phyloP scores from a whole-genome alignment of 805 yeast genomes.

The Ogataea naganishii region DNA sequence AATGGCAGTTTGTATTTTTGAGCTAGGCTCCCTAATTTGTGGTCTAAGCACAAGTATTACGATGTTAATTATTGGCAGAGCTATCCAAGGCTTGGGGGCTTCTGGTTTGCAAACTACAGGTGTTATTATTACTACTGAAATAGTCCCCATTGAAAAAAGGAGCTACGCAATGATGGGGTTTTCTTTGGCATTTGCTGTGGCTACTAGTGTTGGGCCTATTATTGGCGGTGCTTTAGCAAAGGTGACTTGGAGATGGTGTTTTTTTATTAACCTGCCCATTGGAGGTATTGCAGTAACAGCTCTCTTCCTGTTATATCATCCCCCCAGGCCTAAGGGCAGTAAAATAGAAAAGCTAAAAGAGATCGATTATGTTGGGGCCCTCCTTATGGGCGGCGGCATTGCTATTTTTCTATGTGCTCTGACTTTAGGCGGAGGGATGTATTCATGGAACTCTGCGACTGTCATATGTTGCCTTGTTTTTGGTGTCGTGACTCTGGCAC shows the following conservation, averaged over 20 bases:
- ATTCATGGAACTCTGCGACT: conserved; percentile 46
- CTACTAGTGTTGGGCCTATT: conserved; percentile 53
- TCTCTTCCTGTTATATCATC: conserved; percentile 33
- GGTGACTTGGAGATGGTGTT: conserved; percentile 70
- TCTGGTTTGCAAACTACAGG: conserved; percentile 56
- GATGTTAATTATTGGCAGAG: conserved; percentile 63
- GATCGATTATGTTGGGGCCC: conserved; percentile 43
- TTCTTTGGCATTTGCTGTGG: conserved; percentile 36
- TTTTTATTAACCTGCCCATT: conserved; percentile 57
- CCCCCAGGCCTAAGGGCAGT: conserved; percentile 35
- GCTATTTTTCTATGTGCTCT: conserved; percentile 42
- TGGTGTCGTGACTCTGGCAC: conserved; percentile 29
- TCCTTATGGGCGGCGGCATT: conserved; percentile 31
- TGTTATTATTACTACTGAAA: conserved; percentile 48
- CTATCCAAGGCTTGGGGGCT: conserved; percentile 63
- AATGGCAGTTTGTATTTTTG: conserved; percentile 43
- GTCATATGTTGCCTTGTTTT: conserved; percentile 39
- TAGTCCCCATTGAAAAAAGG: conserved; percentile 34
- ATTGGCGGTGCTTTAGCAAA: conserved; percentile 59
- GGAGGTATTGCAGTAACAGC: conserved; percentile 41
- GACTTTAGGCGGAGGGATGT: conserved; percentile 46
- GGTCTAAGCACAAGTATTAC: conserved; percentile 49
- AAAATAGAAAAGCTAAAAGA: conserved; percentile 27
- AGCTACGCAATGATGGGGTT: conserved; percentile 29
- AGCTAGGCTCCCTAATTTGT: conserved; percentile 51